These are phyloP conservation scores for Hanseniaspora guilliermondii DNA, from an alignment of 805 yeast genomes.

Conservation along the genomic window DNA sequence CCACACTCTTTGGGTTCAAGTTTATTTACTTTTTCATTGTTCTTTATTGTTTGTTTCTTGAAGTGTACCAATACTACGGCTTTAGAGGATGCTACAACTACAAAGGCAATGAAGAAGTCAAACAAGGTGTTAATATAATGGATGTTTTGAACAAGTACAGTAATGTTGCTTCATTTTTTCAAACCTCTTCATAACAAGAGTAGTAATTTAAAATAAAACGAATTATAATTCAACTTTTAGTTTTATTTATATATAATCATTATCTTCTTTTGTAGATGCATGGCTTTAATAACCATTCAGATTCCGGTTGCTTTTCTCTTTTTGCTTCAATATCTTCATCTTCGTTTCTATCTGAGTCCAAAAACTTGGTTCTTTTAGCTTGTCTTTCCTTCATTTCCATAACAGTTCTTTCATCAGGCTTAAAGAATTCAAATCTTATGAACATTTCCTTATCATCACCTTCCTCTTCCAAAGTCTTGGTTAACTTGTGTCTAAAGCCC, in stretches of 20 bases:
- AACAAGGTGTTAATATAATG: slow-evolving; percentile 14
- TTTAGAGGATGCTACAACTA: slow-evolving; percentile 87
- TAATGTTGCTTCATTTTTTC: slow-evolving; percentile 8
- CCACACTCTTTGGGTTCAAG: slow-evolving; percentile 70
- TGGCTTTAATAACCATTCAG: slow-evolving; percentile 84
- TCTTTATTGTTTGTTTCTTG: slow-evolving; percentile 54
- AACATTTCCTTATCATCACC: slow-evolving; percentile 79
- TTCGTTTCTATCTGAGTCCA: slow-evolving; percentile 55
- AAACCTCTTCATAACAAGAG: neutral
- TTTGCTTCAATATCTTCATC: slow-evolving; percentile 42
- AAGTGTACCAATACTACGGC: slow-evolving; percentile 75
- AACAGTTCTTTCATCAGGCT: slow-evolving; percentile 60
- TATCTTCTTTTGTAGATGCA: slow-evolving; percentile 63
- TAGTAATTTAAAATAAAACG: too few species aligned
- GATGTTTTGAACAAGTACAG: slow-evolving; percentile 4
- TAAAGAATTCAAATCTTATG: slow-evolving; percentile 84
- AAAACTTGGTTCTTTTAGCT: slow-evolving; percentile 51
- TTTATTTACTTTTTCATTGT: slow-evolving; percentile 54
- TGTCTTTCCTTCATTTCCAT: slow-evolving; percentile 49
- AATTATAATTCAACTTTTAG: too few species aligned
- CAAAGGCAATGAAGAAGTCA: slow-evolving; percentile 31
- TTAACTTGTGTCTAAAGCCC: slow-evolving; percentile 79
- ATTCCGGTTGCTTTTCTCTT: slow-evolving; percentile 51
- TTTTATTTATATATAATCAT: too few species aligned
- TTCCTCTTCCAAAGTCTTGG: slow-evolving; percentile 36